These are phyloP conservation scores for Hypoxylon sp. DNA, from an alignment of 2,329 filamentous ascomycete species.

Conservation along the genomic window DNA sequence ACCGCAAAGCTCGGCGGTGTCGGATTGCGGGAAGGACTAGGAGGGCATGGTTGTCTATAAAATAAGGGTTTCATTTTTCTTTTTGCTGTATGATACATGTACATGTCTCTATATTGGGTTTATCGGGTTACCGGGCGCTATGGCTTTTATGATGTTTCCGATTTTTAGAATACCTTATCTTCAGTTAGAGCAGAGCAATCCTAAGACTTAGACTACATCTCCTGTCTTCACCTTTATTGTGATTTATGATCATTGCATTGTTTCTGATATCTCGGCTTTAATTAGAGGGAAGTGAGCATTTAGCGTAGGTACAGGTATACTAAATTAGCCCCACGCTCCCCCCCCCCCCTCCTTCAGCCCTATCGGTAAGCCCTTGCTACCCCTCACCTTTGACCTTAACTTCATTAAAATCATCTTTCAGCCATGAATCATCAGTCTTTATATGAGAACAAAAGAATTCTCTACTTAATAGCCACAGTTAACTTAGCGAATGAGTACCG, in stretches of 20 bases:
- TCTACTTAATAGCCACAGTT: too few relatives aligned
- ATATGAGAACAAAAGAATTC: too few relatives aligned
- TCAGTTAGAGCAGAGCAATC: conserved; percentile 27
- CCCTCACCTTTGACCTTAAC: too few relatives aligned
- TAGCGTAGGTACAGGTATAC: too few relatives aligned
- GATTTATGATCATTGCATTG: not conserved
- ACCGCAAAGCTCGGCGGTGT: conserved; percentile 21
- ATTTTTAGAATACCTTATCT: conserved; percentile 14
- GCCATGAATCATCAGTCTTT: too few relatives aligned
- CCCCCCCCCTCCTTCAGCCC: too few relatives aligned
- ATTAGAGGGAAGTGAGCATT: not conserved
- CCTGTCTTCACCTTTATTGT: not conserved
- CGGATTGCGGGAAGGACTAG: conserved; percentile 21
- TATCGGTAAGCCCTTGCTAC: too few relatives aligned
- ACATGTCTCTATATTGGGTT: not conserved
- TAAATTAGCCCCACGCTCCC: too few relatives aligned
- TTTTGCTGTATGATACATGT: conserved; percentile 19
- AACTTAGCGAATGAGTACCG: too few relatives aligned
- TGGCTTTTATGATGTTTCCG: conserved; percentile 5
- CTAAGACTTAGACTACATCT: conserved; percentile 7
- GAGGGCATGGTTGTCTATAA: not conserved
- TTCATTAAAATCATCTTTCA: too few relatives aligned
- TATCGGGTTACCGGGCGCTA: not conserved
- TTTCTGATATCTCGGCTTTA: not conserved
- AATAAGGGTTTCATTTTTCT: conserved; percentile 2